These are phyloP conservation scores for Paraphaeosphaeria minitans DNA, from an alignment of 2,329 filamentous ascomycete species.

Conservation along the genomic window DNA sequence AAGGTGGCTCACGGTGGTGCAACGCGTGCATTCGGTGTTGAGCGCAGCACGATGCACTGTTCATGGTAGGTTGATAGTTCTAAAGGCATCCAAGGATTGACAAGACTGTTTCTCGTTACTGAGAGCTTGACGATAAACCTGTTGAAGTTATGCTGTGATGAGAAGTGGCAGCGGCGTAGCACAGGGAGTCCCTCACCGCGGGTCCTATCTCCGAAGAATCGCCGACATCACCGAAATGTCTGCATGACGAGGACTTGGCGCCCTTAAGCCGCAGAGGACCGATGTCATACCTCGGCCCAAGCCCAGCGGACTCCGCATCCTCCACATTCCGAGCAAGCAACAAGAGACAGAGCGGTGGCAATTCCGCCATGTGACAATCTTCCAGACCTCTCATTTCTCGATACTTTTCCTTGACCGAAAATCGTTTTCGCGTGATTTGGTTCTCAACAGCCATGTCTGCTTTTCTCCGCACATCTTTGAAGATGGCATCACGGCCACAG, in stretches of 20 bases:
- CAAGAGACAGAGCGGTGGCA: conserved; percentile 19
- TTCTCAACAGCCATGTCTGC: conserved; percentile 35
- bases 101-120: neutral
- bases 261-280: conserved; percentile 35
- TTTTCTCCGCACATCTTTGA: conserved; percentile 39
- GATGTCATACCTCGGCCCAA: conserved; percentile 36
- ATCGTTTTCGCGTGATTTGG: neutral
- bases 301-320: conserved; percentile 11
- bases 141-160: neutral
- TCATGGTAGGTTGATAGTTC: neutral
- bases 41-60: neutral
- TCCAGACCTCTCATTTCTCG: conserved; percentile 21
- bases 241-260: neutral
- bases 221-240: neutral
- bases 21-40: conserved; percentile 15
- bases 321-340: conserved; percentile 31
- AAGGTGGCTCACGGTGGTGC: neutral
- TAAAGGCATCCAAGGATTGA: neutral
- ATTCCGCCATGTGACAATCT: conserved; percentile 39
- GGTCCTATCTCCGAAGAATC: conserved; percentile 2
- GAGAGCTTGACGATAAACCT: neutral
- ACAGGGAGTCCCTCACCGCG: neutral
- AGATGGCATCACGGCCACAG: conserved; percentile 44
- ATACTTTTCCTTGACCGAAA: conserved; percentile 8
- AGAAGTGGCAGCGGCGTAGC: neutral